Conservation (phyloP, 2,329 filamentous ascomycete species). For the Orbilia oligospora region DNA sequence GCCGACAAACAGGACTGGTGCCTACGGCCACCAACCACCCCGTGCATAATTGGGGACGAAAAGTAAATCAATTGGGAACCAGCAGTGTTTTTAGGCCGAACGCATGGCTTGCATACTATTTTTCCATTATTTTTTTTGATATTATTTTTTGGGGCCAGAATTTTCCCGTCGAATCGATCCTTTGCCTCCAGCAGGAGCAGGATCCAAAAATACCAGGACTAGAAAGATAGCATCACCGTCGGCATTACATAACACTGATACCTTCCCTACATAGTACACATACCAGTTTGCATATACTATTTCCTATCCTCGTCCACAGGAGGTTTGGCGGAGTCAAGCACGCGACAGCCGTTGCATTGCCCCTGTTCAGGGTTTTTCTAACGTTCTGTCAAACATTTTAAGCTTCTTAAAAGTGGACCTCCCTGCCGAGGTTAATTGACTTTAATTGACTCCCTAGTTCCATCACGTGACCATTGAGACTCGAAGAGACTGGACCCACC, state of each 20-base stretch:
- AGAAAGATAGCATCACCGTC: slow-evolving; percentile 12
- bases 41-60: slow-evolving; percentile 11
- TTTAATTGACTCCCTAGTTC: slow-evolving; percentile 22
- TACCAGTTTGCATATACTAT: neutral
- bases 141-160: too few species aligned
- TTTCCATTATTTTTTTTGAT: too few species aligned
- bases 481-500: neutral
- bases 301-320: neutral
- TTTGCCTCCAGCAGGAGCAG: slow-evolving; percentile 17
- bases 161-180: slow-evolving; percentile 51
- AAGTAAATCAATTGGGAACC: slow-evolving; percentile 7
- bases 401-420: slow-evolving; percentile 52
- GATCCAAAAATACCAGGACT: too few species aligned
- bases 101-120: neutral
- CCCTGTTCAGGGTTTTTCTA: slow-evolving; percentile 20
- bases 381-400: slow-evolving; percentile 55
- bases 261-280: slow-evolving; percentile 2
- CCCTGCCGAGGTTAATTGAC: slow-evolving; percentile 40
- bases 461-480: neutral
- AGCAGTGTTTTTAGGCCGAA: slow-evolving; percentile 23
- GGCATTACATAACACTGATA: slow-evolving; percentile 18
- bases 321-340: slow-evolving; percentile 15
- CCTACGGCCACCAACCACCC: slow-evolving; percentile 35
- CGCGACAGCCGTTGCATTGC: slow-evolving; percentile 31
- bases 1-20: slow-evolving; percentile 37